These are phyloP conservation scores for Mycena capillaripes DNA, from an alignment of 768 basidiomycete species.

Conservation along the genomic window DNA sequence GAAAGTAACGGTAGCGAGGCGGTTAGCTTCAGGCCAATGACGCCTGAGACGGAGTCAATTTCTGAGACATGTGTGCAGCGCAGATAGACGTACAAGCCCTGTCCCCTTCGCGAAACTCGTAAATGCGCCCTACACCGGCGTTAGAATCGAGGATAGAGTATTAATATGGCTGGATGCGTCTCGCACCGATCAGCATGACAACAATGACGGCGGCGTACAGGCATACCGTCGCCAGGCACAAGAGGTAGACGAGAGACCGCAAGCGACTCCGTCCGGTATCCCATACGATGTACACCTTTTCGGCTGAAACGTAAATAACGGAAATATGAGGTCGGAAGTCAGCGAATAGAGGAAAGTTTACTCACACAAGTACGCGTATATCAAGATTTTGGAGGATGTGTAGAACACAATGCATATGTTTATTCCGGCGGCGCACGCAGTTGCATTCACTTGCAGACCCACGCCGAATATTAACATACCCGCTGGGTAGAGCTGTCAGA, in stretches of 20 bases:
- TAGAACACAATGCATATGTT: slow-evolving; percentile 60
- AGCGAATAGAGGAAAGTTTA: slow-evolving; percentile 5
- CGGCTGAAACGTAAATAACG: slow-evolving; percentile 44
- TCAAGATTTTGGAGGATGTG: slow-evolving; percentile 57
- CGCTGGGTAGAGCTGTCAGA: slow-evolving; percentile 43
- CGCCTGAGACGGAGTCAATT: slow-evolving; percentile 19
- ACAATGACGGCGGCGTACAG: slow-evolving; percentile 56
- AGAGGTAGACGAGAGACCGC: slow-evolving; percentile 57
- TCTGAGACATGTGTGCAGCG: not conserved
- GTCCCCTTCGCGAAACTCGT: slow-evolving; percentile 49
- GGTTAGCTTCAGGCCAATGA: slow-evolving; percentile 61
- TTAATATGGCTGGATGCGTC: slow-evolving; percentile 11
- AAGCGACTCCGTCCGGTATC: slow-evolving; percentile 48
- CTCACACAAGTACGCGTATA: slow-evolving; percentile 61
- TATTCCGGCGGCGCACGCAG: slow-evolving; percentile 57
- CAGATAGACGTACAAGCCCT: slow-evolving; percentile 48
- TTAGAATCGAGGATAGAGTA: not conserved
- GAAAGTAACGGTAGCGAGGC: slow-evolving; percentile 60
- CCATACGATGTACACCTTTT: slow-evolving; percentile 65
- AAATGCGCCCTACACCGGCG: slow-evolving; percentile 47
- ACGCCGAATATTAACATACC: slow-evolving; percentile 60
- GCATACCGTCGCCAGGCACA: slow-evolving; percentile 53
- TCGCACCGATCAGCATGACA: slow-evolving; percentile 52
- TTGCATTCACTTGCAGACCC: slow-evolving; percentile 53
- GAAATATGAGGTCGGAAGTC: slow-evolving; percentile 2